Conservation (phyloP, 257 asterid genomes). For the Lycium ferocissimum region DNA sequence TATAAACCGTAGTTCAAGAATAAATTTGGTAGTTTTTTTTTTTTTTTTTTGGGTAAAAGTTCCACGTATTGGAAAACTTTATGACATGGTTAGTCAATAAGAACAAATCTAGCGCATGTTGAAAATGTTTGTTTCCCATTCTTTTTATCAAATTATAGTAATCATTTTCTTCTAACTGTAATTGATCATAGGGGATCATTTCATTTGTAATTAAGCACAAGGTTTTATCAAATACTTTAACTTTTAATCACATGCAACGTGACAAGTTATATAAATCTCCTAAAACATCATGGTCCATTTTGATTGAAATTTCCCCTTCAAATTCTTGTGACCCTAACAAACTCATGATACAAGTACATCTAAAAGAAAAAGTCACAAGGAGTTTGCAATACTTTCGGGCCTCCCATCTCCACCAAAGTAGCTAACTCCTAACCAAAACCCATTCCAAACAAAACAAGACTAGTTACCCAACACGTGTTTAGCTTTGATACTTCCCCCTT, state of each 20-base stretch:
- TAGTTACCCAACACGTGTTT: constrained; percentile 12
- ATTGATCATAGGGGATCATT: background rate
- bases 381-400: background rate
- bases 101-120: too few relatives aligned
- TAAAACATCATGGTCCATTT: background rate
- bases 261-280: background rate
- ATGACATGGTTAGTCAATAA: too few relatives aligned
- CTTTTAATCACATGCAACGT: background rate
- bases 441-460: background rate
- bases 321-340: background rate
- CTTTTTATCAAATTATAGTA: too few relatives aligned
- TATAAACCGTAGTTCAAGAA: too few relatives aligned
- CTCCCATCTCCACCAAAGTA: constrained; percentile 24
- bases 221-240: background rate
- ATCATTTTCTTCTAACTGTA: too few relatives aligned
- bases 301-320: background rate
- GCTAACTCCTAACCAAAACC: background rate
- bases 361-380: background rate
- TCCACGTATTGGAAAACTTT: too few relatives aligned
- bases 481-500: background rate
- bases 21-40: too few relatives aligned
- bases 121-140: too few relatives aligned
- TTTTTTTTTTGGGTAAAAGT: too few relatives aligned
- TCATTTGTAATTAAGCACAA: background rate
- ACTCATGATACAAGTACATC: background rate